Percentiles rank a stretch among this genome's conserved stretches.
These are phyloP conservation scores for Austroboletus rostrupii DNA, from an alignment of 1,284 basidiomycete genomes.

Conservation along the genomic window DNA sequence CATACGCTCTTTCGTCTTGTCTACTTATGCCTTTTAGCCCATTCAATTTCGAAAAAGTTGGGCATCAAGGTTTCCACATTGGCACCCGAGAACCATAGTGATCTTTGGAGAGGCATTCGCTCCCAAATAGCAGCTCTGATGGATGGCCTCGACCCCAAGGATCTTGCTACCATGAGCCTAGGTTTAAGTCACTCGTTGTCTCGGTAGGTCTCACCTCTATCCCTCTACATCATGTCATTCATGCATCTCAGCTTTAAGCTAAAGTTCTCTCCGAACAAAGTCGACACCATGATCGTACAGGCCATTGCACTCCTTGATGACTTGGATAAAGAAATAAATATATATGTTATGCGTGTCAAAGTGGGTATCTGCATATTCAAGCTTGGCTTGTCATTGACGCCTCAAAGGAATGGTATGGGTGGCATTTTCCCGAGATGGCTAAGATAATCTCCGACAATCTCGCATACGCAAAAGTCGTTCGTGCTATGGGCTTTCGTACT, in stretches of 20 bases:
- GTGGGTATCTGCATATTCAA: constrained; percentile 39
- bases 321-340: constrained; percentile 99
- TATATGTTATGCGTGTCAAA: constrained; percentile 98
- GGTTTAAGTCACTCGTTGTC: constrained; percentile 96
- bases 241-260: constrained; percentile 80
- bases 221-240: constrained; percentile 7
- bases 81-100: constrained; percentile 46
- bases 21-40: constrained; percentile 42
- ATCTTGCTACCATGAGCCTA: constrained; percentile 95
- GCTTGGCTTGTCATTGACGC: constrained; percentile 4
- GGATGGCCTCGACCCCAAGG: constrained; percentile 90
- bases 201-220: constrained; percentile 45
- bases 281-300: constrained; percentile 99
- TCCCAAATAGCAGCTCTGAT: constrained; percentile 84
- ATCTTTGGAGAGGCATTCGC: constrained; percentile 96
- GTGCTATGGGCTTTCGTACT: constrained; percentile 91
- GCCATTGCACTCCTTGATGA: constrained; percentile 98
- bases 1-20: background rate
- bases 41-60: constrained; percentile 90
- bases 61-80: constrained; percentile 77
- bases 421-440: constrained; percentile 99
- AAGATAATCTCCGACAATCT: constrained; percentile 98
- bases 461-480: constrained; percentile 92
- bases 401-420: constrained; percentile 95
- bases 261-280: constrained; percentile 99